Evolutionary conservation across 371 early-diverging fungal genomes (phyloP).

Genomic region (Dinochytrium kinnereticum): DNA sequence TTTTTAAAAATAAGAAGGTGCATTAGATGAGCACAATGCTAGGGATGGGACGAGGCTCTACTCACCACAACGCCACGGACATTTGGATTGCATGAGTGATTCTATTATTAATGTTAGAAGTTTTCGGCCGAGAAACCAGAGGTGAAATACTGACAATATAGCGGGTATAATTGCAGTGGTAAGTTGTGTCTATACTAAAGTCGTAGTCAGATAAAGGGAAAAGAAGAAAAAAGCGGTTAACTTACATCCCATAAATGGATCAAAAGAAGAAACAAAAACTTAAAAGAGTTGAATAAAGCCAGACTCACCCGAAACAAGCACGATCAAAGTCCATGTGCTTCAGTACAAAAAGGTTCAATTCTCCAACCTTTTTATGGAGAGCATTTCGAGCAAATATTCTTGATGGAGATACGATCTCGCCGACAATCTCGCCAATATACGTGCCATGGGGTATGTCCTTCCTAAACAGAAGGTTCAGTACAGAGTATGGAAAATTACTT

Average conservation of each 20-base stretch:
- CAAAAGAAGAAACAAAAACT: too few species aligned
- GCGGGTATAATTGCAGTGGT: background rate
- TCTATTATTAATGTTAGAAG: background rate
- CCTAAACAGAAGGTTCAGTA: background rate
- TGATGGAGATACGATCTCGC: background rate
- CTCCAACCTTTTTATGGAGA: background rate
- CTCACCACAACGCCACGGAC: background rate
- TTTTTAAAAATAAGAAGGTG: background rate
- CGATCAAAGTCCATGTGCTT: too few species aligned
- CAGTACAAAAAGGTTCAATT: background rate
- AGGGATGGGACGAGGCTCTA: too few species aligned
- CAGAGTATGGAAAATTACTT: too few species aligned
- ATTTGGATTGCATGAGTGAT: slow-evolving; percentile 4
- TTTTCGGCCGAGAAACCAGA: background rate
- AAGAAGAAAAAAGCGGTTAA: too few species aligned
- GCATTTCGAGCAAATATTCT: background rate
- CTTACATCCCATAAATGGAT: background rate
- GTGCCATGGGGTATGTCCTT: background rate
- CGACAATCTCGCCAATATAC: background rate
- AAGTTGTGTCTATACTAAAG: background rate
- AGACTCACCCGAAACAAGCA: too few species aligned
- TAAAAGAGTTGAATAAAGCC: background rate
- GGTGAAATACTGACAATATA: background rate
- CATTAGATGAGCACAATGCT: background rate
- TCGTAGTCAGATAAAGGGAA: too few species aligned